These are phyloP conservation scores for Chrysoporthe puriensis DNA, from an alignment of 2,329 filamentous ascomycete species.

Conservation along the genomic window DNA sequence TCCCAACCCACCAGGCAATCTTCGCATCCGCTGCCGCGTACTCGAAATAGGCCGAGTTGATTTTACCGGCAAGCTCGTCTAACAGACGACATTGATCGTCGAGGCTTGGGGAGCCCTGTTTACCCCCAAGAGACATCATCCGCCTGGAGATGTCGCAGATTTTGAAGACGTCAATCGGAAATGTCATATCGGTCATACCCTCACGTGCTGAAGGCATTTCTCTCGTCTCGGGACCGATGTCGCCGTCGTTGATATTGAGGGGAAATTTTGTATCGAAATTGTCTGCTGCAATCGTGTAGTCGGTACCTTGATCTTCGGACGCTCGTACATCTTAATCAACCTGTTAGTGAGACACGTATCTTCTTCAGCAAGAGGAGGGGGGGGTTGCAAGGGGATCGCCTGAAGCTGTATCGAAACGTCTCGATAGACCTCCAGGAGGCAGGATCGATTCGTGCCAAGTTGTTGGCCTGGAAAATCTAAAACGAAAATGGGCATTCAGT, in stretches of 20 bases:
- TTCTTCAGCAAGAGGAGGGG: background rate
- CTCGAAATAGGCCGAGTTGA: constrained; percentile 49
- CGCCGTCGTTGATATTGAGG: constrained; percentile 59
- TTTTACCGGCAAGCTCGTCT: constrained; percentile 47
- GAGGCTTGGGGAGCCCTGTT: constrained; percentile 31
- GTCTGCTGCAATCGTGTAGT: constrained; percentile 48
- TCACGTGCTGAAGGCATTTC: constrained; percentile 50
- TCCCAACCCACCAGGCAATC: constrained; percentile 43
- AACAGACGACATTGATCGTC: constrained; percentile 49
- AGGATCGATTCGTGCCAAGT: background rate
- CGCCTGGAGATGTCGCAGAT: constrained; percentile 42
- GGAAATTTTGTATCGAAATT: constrained; percentile 44
- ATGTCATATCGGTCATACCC: constrained; percentile 62
- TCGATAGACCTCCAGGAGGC: no score
- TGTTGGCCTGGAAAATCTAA: background rate
- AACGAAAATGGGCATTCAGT: no score
- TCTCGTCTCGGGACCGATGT: constrained; percentile 52
- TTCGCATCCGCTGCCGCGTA: constrained; percentile 39
- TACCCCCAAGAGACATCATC: constrained; percentile 40
- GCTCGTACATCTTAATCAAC: constrained; percentile 41
- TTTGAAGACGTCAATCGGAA: constrained; percentile 50
- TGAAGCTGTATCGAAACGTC: no score
- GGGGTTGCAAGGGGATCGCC: background rate
- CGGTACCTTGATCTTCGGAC: constrained; percentile 38
- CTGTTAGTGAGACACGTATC: background rate